Evolutionary conservation across 2,329 filamentous ascomycete species (phyloP), one percentile per base, ranked within the genome.

Genomic region (Chaetothyriales sp.): DNA sequence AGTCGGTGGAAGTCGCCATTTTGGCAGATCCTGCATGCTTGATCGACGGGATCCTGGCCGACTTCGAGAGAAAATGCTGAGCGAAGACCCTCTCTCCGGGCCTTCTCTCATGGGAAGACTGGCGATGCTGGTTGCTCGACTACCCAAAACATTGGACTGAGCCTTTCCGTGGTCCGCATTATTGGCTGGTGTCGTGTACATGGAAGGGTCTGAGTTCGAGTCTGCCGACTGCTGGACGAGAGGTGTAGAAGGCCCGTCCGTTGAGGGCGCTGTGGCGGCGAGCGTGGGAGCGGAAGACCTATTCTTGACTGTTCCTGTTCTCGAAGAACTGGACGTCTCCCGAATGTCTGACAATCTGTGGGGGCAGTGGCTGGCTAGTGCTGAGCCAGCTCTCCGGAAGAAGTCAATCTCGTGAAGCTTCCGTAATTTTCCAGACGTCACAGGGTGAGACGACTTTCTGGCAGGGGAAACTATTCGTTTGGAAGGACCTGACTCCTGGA

Each of bases 311-410:
- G 47, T 44, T 45, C 43, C 51, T 22, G 47, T 47, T 40, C 50
- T 56, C 8, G 58, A 56, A 25, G 58, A 60, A 7, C 43, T 46
- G 19, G 58, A 60, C 7, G 52, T 54, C 50, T 60, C 58, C 18
- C 54, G 55, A 51, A 60, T 60, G 7, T 58, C 53, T 10, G 58
- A 59, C 22, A 60, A 52, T 44, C 55, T 55, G 45, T 57, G 53
- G 18, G 56, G 48, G 25, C 55, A 57, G 46, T 56, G 55, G 44
- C 49, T 45, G 18, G 57, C 55, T 44, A 57, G 44, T 33, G 56
- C 58, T 22, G 57, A 56, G 33, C 55, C 52, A 18, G 57, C 57
- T 19, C 55, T 46, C 4, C 48, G 49, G 46, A 56, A 53, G 10
- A 48, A 47, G 19, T 60, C 54, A n/a, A 57, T 44, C 7, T 40